phyloP scores from a whole-genome alignment of 441 rosid species.

The Arabidopsis hybrid region DNA sequence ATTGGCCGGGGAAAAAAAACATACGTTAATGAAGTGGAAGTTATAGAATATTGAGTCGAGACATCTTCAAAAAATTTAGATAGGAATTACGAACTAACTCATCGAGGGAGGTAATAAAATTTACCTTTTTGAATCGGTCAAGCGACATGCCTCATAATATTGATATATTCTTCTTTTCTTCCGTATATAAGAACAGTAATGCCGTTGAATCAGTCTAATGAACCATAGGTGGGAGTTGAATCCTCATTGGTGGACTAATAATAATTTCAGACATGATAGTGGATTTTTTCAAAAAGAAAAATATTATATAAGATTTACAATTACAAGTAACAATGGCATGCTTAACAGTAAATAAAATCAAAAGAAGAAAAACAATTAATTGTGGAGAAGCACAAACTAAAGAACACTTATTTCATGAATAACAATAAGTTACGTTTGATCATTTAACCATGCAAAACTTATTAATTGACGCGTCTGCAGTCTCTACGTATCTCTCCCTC shows the following conservation, averaged over 20 bases:
- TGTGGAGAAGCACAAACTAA: constrained; percentile 9
- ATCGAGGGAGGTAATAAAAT: background rate
- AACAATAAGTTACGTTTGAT: background rate
- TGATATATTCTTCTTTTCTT: too few relatives aligned
- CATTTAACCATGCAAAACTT: constrained; percentile 12
- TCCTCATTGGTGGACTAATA: too few relatives aligned
- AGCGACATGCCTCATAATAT: background rate
- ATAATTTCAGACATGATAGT: background rate
- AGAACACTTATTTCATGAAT: constrained; percentile 5
- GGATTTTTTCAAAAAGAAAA: background rate
- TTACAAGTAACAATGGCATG: background rate
- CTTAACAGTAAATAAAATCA: background rate
- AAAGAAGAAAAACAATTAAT: background rate
- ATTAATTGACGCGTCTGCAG: constrained; percentile 54
- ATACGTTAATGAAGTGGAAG: too few relatives aligned
- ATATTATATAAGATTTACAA: background rate
- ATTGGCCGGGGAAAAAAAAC: too few relatives aligned
- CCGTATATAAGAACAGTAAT: background rate
- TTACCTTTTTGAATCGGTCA: constrained; percentile 10
- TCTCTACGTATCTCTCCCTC: constrained; percentile 60
- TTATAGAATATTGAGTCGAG: too few relatives aligned
- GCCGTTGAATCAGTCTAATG: constrained; percentile 1
- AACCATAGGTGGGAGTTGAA: background rate
- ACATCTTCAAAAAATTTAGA: too few relatives aligned
- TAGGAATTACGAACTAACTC: too few relatives aligned